A percentile compares a stretch with the other conserved stretches of the same genome.
These are phyloP conservation scores for Graphilbum ipis-grandicollis DNA, from an alignment of 2,329 filamentous ascomycete genomes.

Conservation along the genomic window DNA sequence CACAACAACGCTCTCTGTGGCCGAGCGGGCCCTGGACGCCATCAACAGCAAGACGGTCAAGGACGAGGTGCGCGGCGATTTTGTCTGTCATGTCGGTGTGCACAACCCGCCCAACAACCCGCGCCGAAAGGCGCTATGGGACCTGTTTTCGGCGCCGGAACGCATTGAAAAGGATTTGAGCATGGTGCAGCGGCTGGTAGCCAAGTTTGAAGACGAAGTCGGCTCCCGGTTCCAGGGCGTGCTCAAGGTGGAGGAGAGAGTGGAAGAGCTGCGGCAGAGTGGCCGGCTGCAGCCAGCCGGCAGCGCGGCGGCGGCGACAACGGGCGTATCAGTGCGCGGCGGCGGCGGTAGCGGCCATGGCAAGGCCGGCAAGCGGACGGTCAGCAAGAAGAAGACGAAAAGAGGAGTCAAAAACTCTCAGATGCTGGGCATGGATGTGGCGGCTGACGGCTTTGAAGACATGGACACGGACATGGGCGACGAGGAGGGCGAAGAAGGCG, in stretches of 20 bases:
- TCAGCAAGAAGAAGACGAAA: constrained; percentile 28
- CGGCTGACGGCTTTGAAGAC: constrained; percentile 38
- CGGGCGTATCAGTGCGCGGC: not conserved
- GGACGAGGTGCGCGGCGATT: constrained; percentile 84
- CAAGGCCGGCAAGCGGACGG: constrained; percentile 13
- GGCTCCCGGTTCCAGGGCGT: constrained; percentile 62
- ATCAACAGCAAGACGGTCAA: constrained; percentile 96
- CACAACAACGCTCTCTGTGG: constrained; percentile 35
- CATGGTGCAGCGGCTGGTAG: constrained; percentile 64
- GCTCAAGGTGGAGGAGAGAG: constrained; percentile 67
- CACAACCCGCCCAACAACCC: constrained; percentile 77
- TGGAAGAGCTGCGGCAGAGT: constrained; percentile 61
- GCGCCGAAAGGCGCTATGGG: constrained; percentile 91
- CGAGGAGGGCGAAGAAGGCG: constrained; percentile 54
- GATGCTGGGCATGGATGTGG: constrained; percentile 42
- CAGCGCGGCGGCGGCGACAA: constrained; percentile 10
- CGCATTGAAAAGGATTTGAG: constrained; percentile 80
- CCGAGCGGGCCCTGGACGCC: constrained; percentile 79
- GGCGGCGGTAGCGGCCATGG: not conserved
- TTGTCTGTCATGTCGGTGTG: constrained; percentile 92
- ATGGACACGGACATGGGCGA: constrained; percentile 41
- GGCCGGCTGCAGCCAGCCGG: constrained; percentile 49
- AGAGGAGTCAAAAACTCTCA: constrained; percentile 42
- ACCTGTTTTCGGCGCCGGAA: constrained; percentile 87
- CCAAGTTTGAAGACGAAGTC: constrained; percentile 72